These are phyloP conservation scores for Leishmania turanica DNA, from an alignment of 208 protist genomes.

Conservation along the genomic window DNA sequence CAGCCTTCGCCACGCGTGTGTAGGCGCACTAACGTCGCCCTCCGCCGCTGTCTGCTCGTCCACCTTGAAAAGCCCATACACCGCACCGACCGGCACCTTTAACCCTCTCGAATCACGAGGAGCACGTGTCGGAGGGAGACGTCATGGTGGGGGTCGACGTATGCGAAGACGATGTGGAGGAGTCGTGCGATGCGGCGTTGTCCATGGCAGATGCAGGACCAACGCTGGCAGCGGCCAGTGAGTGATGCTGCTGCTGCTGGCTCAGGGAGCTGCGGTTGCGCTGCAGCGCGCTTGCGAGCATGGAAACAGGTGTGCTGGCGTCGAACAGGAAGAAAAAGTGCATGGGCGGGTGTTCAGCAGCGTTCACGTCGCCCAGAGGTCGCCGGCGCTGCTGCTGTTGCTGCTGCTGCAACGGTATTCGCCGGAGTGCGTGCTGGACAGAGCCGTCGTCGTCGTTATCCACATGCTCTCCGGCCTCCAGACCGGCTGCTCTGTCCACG, in stretches of 20 bases:
- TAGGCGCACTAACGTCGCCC: background rate
- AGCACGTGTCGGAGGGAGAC: background rate
- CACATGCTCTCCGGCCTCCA: background rate
- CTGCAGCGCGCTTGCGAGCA: constrained; percentile 1
- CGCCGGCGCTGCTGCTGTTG: constrained; percentile 6
- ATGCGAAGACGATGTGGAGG: background rate
- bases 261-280: background rate
- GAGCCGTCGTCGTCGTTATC: background rate
- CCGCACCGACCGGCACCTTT: background rate
- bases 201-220: background rate
- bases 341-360: background rate
- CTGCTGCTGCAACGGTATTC: background rate
- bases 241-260: background rate
- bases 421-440: background rate
- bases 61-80: background rate
- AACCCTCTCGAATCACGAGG: background rate
- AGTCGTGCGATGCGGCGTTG: background rate
- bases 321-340: constrained; percentile 20
- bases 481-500: background rate
- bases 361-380: background rate
- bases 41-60: background rate
- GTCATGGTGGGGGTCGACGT: background rate
- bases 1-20: background rate
- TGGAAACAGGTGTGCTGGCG: constrained; percentile 19
- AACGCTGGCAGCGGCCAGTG: background rate